Conservation (phyloP, 305 asterid genomes). For the Solanum hybrid region DNA sequence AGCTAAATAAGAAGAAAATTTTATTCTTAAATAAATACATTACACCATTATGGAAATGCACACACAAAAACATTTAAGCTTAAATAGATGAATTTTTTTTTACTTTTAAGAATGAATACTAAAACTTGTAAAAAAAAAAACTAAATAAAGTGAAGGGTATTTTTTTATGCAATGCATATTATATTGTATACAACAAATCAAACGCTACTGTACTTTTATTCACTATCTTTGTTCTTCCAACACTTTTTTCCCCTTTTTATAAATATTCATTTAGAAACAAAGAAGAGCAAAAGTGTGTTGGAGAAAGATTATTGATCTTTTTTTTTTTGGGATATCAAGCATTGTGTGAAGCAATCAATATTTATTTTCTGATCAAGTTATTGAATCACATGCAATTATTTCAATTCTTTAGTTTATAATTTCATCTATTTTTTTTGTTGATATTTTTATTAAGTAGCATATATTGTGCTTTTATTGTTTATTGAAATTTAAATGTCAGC, state of each 20-base stretch:
- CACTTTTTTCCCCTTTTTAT: fast-evolving
- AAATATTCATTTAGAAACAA: background rate
- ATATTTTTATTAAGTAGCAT: background rate
- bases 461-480: background rate
- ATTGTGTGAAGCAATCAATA: background rate
- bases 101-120: too few relatives aligned
- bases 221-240: background rate
- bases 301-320: background rate
- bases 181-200: too few relatives aligned
- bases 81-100: background rate
- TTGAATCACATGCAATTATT: background rate
- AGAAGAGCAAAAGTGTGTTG: background rate
- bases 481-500: background rate
- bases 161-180: background rate
- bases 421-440: background rate
- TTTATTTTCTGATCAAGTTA: background rate
- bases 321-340: background rate
- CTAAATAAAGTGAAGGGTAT: too few relatives aligned
- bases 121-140: background rate
- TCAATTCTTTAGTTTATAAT: background rate
- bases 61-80: background rate
- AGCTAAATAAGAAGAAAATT: too few relatives aligned
- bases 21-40: background rate
- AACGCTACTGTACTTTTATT: too few relatives aligned
- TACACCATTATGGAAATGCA: background rate